Evolutionary conservation across 768 basidiomycete genomes (phyloP).

Genomic region (Termitomyces sp.): DNA sequence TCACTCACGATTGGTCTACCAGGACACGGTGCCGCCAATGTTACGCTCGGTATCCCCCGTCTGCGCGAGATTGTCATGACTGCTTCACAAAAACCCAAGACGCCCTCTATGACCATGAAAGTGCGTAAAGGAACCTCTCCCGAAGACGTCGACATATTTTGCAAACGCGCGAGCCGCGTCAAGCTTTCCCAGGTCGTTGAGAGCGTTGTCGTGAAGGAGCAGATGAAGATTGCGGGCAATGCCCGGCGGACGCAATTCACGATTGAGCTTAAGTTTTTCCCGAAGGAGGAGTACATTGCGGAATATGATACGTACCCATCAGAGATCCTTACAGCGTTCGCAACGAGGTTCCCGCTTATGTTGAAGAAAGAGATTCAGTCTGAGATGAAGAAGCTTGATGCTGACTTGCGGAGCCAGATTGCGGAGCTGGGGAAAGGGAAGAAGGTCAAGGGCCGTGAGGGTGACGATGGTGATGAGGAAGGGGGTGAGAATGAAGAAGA

Average conservation of each 20-base stretch:
- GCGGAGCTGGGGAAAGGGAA: constrained; percentile 82
- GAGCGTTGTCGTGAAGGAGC: constrained; percentile 74
- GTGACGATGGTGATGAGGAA: constrained; percentile 49
- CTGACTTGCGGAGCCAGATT: constrained; percentile 73
- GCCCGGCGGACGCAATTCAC: constrained; percentile 76
- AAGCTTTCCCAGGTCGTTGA: constrained; percentile 88
- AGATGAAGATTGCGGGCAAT: constrained; percentile 57
- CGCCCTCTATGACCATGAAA: constrained; percentile 92
- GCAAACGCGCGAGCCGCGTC: constrained; percentile 83
- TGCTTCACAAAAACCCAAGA: constrained; percentile 91
- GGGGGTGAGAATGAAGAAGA: constrained; percentile 41
- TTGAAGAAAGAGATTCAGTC: constrained; percentile 81
- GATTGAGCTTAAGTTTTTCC: constrained; percentile 81
- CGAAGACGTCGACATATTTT: constrained; percentile 66
- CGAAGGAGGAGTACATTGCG: constrained; percentile 70
- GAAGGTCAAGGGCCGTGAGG: constrained; percentile 35
- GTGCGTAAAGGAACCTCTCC: constrained; percentile 47
- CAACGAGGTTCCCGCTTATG: constrained; percentile 66
- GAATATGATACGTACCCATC: constrained; percentile 74
- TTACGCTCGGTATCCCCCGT: constrained; percentile 97
- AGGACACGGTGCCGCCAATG: constrained; percentile 99
- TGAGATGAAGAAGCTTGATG: constrained; percentile 83
- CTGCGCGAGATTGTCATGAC: constrained; percentile 99
- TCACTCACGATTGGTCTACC: constrained; percentile 1
- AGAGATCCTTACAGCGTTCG: constrained; percentile 72